Evolutionary conservation across 2,329 filamentous ascomycete genomes (phyloP).

Genomic region (Xylaria sp.): DNA sequence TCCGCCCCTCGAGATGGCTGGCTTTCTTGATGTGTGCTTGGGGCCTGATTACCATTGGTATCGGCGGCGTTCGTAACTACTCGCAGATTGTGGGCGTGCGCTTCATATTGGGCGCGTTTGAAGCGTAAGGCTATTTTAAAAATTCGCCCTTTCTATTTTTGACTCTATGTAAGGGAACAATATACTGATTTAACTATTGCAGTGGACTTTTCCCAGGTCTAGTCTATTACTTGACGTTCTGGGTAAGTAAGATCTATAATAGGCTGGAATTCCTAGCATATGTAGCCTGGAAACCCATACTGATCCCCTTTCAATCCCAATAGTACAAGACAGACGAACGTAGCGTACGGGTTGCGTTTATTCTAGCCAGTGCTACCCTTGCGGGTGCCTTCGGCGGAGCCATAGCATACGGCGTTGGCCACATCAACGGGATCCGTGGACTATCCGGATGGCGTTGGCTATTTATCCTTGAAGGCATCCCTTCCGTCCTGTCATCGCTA

Average conservation of each 20-base stretch:
- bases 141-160: neutral
- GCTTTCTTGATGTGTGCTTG: constrained; percentile 74
- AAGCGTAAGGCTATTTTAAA: constrained; percentile 57
- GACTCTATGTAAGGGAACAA: neutral
- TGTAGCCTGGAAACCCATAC: neutral
- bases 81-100: constrained; percentile 73
- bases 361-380: constrained; percentile 75
- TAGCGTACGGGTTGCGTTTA: constrained; percentile 76
- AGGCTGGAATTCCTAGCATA: neutral
- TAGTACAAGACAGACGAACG: constrained; percentile 75
- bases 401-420: constrained; percentile 77
- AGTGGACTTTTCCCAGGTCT: constrained; percentile 74
- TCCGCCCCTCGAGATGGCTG: constrained; percentile 71
- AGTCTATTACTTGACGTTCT: constrained; percentile 76
- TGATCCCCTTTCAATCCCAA: neutral
- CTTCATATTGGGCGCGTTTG: constrained; percentile 74
- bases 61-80: constrained; percentile 72
- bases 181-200: constrained; percentile 14
- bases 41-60: constrained; percentile 74
- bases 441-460: constrained; percentile 79
- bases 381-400: constrained; percentile 81
- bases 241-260: constrained; percentile 50
- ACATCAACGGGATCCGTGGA: constrained; percentile 73
- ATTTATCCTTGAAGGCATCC: constrained; percentile 58
- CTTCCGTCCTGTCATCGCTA: constrained; percentile 65